A percentile compares a stretch with the other conserved stretches of the same genome.
Evolutionary conservation across 2,329 filamentous ascomycete genomes (phyloP).

Genomic region (Paraphoma sp.): DNA sequence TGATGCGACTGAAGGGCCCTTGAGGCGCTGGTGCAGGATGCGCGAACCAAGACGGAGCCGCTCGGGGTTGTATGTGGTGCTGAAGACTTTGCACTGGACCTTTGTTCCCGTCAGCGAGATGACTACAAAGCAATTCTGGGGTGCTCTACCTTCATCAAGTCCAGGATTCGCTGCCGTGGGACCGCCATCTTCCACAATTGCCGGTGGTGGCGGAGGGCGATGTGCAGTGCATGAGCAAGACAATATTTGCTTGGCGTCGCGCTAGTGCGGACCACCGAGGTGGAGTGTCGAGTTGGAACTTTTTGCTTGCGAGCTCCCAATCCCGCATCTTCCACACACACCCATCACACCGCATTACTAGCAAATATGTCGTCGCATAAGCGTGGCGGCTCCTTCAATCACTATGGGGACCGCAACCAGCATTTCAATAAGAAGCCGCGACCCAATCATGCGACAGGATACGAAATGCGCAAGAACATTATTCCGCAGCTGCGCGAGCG

Average conservation of each 20-base stretch:
- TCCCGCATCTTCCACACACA: neutral
- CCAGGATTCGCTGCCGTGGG: conserved; percentile 61
- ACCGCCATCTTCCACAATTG: conserved; percentile 54
- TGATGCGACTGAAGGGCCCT: conserved; percentile 79
- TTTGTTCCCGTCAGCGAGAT: conserved; percentile 47
- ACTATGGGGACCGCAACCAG: conserved; percentile 23
- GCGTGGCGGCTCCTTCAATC: conserved; percentile 25
- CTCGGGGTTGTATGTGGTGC: conserved; percentile 87
- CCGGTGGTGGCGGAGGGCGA: conserved; percentile 1
- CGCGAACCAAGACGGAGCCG: conserved; percentile 86
- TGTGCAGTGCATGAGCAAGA: neutral
- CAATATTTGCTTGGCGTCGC: conserved; percentile 10
- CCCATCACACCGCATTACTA: neutral
- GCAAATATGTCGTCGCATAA: conserved; percentile 29
- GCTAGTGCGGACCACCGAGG: conserved; percentile 13
- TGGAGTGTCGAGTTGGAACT: neutral
- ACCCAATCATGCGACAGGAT: neutral
- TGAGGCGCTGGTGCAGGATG: conserved; percentile 84
- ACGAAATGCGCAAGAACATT: no score
- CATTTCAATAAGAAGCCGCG: conserved; percentile 20
- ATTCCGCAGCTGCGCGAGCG: conserved; percentile 3
- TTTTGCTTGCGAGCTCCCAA: neutral
- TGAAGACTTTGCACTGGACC: conserved; percentile 92
- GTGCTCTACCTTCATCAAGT: conserved; percentile 76
- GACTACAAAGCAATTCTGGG: no score